These are phyloP conservation scores for Aureobasidium namibiae DNA, from an alignment of 2,329 filamentous ascomycete species.

Conservation along the genomic window DNA sequence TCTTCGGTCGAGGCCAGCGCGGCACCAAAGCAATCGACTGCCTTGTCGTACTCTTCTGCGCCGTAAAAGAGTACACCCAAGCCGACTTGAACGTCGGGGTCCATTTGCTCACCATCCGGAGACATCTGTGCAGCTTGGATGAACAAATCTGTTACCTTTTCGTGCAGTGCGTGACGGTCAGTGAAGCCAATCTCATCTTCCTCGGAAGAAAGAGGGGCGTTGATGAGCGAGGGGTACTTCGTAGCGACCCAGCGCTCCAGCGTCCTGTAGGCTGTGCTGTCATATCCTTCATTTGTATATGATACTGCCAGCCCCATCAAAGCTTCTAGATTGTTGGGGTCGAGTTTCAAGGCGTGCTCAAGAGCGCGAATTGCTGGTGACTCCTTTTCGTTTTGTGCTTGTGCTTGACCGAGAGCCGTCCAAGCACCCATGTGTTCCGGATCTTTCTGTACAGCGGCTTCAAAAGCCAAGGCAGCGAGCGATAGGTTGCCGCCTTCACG, in stretches of 20 bases:
- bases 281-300: conserved; percentile 98
- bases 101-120: conserved; percentile 89
- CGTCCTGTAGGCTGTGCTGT: conserved; percentile 91
- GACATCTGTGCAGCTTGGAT: conserved; percentile 88
- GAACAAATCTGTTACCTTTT: conserved; percentile 83
- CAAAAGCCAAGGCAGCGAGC: conserved; percentile 86
- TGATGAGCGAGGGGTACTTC: conserved; percentile 79
- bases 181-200: conserved; percentile 85
- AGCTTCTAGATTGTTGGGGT: conserved; percentile 77
- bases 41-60: conserved; percentile 95
- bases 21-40: conserved; percentile 94
- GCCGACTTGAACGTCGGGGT: conserved; percentile 95
- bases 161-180: conserved; percentile 80
- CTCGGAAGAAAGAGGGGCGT: conserved; percentile 62
- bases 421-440: conserved; percentile 83
- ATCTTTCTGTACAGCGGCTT: conserved; percentile 88
- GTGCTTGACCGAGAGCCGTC: conserved; percentile 83
- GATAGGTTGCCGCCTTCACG: conserved; percentile 89
- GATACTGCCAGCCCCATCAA: conserved; percentile 94
- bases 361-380: conserved; percentile 88
- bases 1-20: conserved; percentile 79
- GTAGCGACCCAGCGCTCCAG: conserved; percentile 94
- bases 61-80: conserved; percentile 96
- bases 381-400: conserved; percentile 98
- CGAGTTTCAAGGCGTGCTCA: conserved; percentile 81